These are phyloP conservation scores for Tympanopsis confertula DNA, from an alignment of 2,329 filamentous ascomycete species.

Conservation along the genomic window DNA sequence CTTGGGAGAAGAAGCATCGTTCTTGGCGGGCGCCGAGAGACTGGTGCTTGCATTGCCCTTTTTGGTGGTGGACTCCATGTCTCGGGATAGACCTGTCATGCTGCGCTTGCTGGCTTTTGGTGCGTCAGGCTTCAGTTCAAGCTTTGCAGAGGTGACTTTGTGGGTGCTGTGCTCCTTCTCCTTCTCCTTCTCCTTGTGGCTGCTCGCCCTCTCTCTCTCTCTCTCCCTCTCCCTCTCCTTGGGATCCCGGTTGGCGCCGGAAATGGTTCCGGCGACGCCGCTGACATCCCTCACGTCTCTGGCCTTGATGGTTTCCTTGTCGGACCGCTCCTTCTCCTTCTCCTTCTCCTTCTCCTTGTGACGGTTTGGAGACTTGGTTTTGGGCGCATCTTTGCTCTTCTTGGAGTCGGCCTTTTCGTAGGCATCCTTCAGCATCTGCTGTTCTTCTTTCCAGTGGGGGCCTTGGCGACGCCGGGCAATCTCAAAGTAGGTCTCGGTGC, in stretches of 20 bases:
- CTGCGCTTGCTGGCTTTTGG: constrained; percentile 30
- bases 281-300: not conserved
- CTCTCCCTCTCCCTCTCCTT: no score
- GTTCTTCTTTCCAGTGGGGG: constrained; percentile 82
- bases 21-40: constrained; percentile 11
- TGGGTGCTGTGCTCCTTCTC: no score
- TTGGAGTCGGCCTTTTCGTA: constrained; percentile 53
- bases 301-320: not conserved
- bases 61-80: constrained; percentile 32
- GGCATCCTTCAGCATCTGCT: constrained; percentile 65
- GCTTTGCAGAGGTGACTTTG: no score
- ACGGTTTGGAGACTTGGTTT: constrained; percentile 35
- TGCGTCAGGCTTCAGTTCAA: constrained; percentile 31
- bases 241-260: not conserved
- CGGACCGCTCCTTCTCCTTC: constrained; percentile 26
- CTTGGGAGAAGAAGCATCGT: constrained; percentile 28
- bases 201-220: no score
- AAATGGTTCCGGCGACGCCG: not conserved
- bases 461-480: constrained; percentile 73
- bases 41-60: not conserved
- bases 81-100: constrained; percentile 34
- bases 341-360: constrained; percentile 27
- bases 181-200: no score
- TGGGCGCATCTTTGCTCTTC: constrained; percentile 31
- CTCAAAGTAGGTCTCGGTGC: constrained; percentile 75